Evolutionary conservation across 2,329 filamentous ascomycete species (phyloP).

Genomic region (Atkinsonella hypoxylon): DNA sequence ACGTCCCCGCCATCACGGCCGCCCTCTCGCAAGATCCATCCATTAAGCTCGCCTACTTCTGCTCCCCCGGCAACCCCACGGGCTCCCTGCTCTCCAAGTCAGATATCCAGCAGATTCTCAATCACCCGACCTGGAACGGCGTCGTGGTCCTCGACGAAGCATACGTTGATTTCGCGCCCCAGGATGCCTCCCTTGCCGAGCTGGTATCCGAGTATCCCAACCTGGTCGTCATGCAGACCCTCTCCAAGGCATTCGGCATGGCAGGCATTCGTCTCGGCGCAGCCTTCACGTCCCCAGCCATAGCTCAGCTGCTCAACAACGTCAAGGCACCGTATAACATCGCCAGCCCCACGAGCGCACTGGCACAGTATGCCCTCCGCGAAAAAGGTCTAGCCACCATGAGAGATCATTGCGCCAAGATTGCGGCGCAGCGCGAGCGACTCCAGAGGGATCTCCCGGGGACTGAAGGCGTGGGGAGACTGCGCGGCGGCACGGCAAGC

Average conservation of each 20-base stretch:
- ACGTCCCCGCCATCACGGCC: conserved; percentile 55
- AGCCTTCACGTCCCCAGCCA: conserved; percentile 63
- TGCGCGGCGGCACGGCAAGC: conserved; percentile 66
- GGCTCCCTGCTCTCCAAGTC: conserved; percentile 65
- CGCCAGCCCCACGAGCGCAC: conserved; percentile 70
- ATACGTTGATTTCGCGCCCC: conserved; percentile 83
- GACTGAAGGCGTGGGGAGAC: conserved; percentile 66
- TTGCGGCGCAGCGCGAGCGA: conserved; percentile 66
- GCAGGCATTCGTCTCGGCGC: conserved; percentile 85
- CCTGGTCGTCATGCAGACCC: conserved; percentile 92
- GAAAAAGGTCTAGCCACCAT: conserved; percentile 59
- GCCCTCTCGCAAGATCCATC: conserved; percentile 45
- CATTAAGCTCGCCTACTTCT: conserved; percentile 86
- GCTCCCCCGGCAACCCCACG: conserved; percentile 91
- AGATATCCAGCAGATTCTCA: conserved; percentile 61
- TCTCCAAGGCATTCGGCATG: conserved; percentile 95
- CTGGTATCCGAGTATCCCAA: conserved; percentile 92
- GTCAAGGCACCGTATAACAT: conserved; percentile 97
- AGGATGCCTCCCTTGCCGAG: conserved; percentile 68
- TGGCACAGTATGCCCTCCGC: conserved; percentile 64
- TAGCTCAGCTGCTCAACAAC: conserved; percentile 75
- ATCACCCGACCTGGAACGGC: conserved; percentile 90
- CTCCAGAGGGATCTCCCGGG: conserved; percentile 60
- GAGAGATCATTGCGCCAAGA: conserved; percentile 54
- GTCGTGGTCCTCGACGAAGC: conserved; percentile 90